phyloP scores from a whole-genome alignment of 2,329 filamentous ascomycete genomes.

The Fusarium staphyleae region DNA sequence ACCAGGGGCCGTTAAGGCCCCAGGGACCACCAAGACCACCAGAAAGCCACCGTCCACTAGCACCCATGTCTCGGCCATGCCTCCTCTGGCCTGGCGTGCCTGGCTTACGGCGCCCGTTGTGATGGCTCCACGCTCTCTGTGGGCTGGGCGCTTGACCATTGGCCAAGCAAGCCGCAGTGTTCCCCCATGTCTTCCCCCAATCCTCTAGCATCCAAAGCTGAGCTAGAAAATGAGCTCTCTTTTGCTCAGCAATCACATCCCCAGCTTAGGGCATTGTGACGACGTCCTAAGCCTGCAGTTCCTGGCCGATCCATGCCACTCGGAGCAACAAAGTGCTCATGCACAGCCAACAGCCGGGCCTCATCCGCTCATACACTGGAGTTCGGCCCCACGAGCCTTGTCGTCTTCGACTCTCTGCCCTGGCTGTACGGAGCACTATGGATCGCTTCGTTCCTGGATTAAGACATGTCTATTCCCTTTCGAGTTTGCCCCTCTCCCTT shows the following conservation, averaged over 20 bases:
- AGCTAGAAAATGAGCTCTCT: conserved; percentile 24
- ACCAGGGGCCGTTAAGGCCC: conserved; percentile 24
- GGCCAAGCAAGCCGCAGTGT: conserved; percentile 20
- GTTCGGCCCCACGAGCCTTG: conserved; percentile 34
- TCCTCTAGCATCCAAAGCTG: conserved; percentile 24
- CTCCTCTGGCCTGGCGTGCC: conserved; percentile 35
- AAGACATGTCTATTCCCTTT: conserved; percentile 49
- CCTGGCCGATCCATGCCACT: conserved; percentile 36
- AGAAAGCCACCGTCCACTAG: conserved; percentile 32
- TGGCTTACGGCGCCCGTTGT: conserved; percentile 34
- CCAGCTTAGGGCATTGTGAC: conserved; percentile 37
- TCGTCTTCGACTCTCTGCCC: conserved; percentile 30
- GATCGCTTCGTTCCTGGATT: conserved; percentile 47
- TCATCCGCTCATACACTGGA: conserved; percentile 34
- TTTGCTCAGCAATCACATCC: conserved; percentile 36
- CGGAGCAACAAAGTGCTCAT: conserved; percentile 28
- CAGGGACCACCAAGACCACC: conserved; percentile 19
- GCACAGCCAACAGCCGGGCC: conserved; percentile 32
- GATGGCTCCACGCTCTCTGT: conserved; percentile 30
- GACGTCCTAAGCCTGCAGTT: conserved; percentile 35
- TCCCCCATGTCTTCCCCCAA: conserved; percentile 24
- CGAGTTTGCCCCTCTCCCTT: conserved; percentile 35
- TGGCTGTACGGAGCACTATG: conserved; percentile 24
- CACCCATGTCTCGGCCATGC: conserved; percentile 29
- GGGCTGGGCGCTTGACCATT: conserved; percentile 33